These are phyloP conservation scores for Pyricularia pennisetigena DNA, from an alignment of 2,329 filamentous ascomycete genomes.

Conservation along the genomic window DNA sequence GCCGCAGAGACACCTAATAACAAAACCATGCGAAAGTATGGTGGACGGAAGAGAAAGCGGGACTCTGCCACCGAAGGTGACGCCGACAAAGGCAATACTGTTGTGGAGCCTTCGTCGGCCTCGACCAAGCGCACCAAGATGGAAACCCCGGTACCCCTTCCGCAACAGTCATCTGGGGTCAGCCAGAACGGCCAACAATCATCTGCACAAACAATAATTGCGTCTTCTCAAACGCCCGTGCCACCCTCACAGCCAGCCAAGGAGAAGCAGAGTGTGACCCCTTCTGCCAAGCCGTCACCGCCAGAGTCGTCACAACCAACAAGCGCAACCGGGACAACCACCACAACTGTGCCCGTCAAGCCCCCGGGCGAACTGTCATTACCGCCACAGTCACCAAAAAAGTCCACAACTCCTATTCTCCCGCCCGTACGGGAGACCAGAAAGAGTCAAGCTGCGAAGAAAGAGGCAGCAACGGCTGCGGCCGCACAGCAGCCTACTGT, in stretches of 20 bases:
- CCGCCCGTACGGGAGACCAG: conserved; percentile 23
- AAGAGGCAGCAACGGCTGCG: conserved; percentile 7
- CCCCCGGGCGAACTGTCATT: conserved; percentile 19
- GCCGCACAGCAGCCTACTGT: conserved; percentile 8
- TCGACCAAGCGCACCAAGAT: conserved; percentile 17
- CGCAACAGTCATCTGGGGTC: conserved; percentile 12
- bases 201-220: conserved; percentile 9
- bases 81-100: conserved; percentile 16
- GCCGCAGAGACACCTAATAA: background rate
- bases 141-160: conserved; percentile 27
- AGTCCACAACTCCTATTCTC: conserved; percentile 23
- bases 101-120: conserved; percentile 7
- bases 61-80: conserved; percentile 19
- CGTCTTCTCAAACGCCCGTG: conserved; percentile 20
- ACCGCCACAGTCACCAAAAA: conserved; percentile 18
- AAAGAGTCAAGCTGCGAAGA: conserved; percentile 16
- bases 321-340: conserved; percentile 10
- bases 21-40: conserved; percentile 11
- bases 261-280: conserved; percentile 13
- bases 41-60: conserved; percentile 22
- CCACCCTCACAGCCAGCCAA: conserved; percentile 20
- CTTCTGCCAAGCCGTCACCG: background rate
- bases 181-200: conserved; percentile 12
- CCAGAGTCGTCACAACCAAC: conserved; percentile 9
- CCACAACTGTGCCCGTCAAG: conserved; percentile 16